Conservation (phyloP, 768 basidiomycete genomes). For the Amanita polypyramis region DNA sequence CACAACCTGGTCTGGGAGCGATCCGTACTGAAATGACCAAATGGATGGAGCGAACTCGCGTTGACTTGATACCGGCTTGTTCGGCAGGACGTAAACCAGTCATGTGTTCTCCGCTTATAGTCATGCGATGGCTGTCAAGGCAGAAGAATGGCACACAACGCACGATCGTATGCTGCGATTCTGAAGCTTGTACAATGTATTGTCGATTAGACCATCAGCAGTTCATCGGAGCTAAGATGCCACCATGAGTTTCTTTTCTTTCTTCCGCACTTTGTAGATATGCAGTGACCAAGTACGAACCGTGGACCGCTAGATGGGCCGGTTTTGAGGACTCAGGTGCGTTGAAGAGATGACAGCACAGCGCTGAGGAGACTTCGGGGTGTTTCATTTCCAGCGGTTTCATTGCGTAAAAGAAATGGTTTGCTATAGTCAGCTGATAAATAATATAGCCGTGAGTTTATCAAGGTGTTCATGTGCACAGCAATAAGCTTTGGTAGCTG, state of each 20-base stretch:
- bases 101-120: background rate
- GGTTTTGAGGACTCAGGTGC: too few relatives aligned
- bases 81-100: background rate
- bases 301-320: background rate
- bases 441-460: background rate
- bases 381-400: too few relatives aligned
- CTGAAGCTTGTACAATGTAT: slow-evolving; percentile 7
- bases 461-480: background rate
- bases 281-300: background rate
- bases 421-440: background rate
- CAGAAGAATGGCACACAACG: background rate
- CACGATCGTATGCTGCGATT: slow-evolving; percentile 2
- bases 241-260: background rate
- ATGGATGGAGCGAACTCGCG: background rate
- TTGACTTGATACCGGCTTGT: background rate
- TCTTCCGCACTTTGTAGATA: background rate
- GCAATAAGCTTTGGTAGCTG: background rate
- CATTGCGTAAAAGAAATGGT: background rate
- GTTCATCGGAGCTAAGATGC: slow-evolving; percentile 14
- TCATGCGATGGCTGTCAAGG: background rate
- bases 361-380: too few relatives aligned
- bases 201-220: slow-evolving; percentile 1
- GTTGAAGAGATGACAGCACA: too few relatives aligned
- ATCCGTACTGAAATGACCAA: background rate
- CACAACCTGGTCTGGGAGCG: background rate